Base-by-base conservation (phyloP, 1,139 yeast genomes). In the Kodamaea suecica region DNA sequence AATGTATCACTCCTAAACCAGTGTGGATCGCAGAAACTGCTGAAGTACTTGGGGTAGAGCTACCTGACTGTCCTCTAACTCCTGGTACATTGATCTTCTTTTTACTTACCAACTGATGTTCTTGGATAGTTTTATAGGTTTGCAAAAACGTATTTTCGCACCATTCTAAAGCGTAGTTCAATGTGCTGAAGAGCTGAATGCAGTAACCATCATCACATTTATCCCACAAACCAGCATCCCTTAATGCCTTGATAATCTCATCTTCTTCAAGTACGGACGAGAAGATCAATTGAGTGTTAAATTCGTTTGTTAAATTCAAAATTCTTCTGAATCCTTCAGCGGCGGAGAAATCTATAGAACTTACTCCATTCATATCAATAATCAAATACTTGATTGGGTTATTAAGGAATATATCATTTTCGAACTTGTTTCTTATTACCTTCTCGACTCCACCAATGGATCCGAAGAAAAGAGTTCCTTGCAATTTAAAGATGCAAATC, bases 261-360 rank as follows among this genome's bases (percentile, higher is more conserved):
- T 79, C 81, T 32, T 78, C 78, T 29, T 78, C 78, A 14, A 54
- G 50, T 13, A 90, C 90, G 1, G 96, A 85, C 1, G 95, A 82
- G 29, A 92, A 73, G 17, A 90, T 73, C 53, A 92, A 64, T 45
- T 76, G 84, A 15, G 94, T 84, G 35, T 71, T 70, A 45, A 78
- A 82, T 16, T 84, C 81, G 42, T 77, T 78, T 14, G 88, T 66
- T 48, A 87, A 72, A 44, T 95, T 82, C 54, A 86, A 79, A 44
- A 94, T 84, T 47, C 97, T 71, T 48, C 90, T 79, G 56, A 92
- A 86, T 1, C 97, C 96, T 59, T 92, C 98, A 5, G 97, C 95
- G 0, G 97, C 97, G 26, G 95, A 84, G 50, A 85, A 92, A 59
- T 92, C 99, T 48, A 92, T 78, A 29, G 84, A 81, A 8, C 80